Base-by-base conservation (phyloP, 192 early-diverging fungal species). In the Coemansia guatemalensis region DNA sequence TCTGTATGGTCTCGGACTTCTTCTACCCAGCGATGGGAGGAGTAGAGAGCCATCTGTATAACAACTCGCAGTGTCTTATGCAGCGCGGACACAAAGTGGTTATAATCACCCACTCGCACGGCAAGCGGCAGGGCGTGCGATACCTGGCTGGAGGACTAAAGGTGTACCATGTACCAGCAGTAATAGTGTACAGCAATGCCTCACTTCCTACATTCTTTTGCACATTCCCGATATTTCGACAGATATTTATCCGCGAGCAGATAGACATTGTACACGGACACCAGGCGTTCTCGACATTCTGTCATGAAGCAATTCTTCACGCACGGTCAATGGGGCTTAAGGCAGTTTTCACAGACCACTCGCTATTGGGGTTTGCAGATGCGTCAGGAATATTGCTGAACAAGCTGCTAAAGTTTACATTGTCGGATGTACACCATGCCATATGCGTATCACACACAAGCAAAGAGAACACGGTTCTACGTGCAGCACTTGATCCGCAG, bases 361-460 rank as follows among this genome's bases (percentile, higher is more conserved):
- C 94, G 26, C 82, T 99, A 32, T 90, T 98, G 82, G 97, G 97
- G 32, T 99, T 99, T 75, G 93, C 94, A 14, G 94, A 99, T 68
- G 88, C 91, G 5, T 88, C 88, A 51, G 89, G 89, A 58, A 97
- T 98, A 44, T 69, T 96, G 32, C 95, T 91, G 48, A 99, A 99
- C 86, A 99, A 99, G 81, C 76, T 98, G 57, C 83, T 98, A 12
- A 97, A 99, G 60, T 98, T 97, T 56, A 96, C 96, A 5, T 72
- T 99, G 24, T 93, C 92, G n/a, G 97, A 99, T 62, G 86, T 98
- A 29, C 90, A 95, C 59, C 95, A 97, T 74, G 95, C 96, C 23
- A 95, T 99, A 48, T 99, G 97, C 65, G 97, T 99, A 18, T 96
- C 94, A 21, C 92, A 98, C 76, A 99, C 97, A 62, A 95, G 95